Evolutionary conservation across 371 early-diverging fungal genomes (phyloP), one percentile per base, ranked within the genome.

Genomic region (Syncephalis plumigaleata): DNA sequence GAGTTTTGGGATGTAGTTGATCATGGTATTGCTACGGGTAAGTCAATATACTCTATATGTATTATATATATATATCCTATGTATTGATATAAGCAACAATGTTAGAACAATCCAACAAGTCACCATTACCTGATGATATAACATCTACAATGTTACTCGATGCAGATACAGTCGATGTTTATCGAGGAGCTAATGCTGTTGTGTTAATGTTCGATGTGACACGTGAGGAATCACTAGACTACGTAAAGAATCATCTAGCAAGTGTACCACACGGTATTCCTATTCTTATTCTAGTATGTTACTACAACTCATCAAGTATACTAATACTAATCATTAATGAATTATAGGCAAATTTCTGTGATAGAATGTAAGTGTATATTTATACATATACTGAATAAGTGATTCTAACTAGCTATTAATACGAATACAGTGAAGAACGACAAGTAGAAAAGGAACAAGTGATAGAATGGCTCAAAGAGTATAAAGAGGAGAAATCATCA

Each of bases 1-100:
- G 78, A 78, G 48, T 58, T 78, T 16, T 78, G 78, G 78, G 78
- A 78, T 59, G 75, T 78, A 0, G 75, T 78, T 2, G 78, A 78
- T 53, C 71, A 70, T 20, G 75, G 59, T 13, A 44, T 59, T 11
- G 56, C 51, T 25, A 39, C 61, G 11, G 46, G 47, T 20, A 48
- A 23, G n/a, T n/a, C n/a, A n/a, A n/a, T n/a, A n/a, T n/a, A n/a
- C n/a, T n/a, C n/a, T n/a, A n/a, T n/a, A n/a, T 20, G 18, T 46
- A 1, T 44, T 48, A 25, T 55, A 53, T 39, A 36, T 49, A 23
- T 24, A 46, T 7, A 44, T 39, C 20, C 13, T 36, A 9, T 36
- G 36, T 16, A 16, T 13, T 9, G 11, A 16, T 11, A 44, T 9
- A 1, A 20, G 53, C 2, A 53, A 58, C 31, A 63, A 63, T 37